phyloP scores from a whole-genome alignment of 2,329 filamentous ascomycete species.

The Paraconiothyrium brasiliense region DNA sequence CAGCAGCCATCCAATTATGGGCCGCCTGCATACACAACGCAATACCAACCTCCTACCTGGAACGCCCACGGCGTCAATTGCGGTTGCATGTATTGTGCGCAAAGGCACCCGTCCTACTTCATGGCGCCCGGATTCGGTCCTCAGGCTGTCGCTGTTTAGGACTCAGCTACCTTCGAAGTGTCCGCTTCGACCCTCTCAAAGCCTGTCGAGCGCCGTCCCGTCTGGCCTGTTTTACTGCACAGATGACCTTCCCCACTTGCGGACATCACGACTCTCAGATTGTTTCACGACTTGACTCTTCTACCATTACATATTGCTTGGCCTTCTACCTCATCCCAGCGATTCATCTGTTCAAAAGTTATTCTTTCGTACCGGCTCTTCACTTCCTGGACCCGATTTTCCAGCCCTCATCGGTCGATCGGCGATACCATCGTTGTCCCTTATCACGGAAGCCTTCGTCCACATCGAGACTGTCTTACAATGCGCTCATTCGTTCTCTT shows the following conservation, averaged over 20 bases:
- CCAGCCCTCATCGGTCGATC: conserved; percentile 27
- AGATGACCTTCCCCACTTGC: conserved; percentile 1
- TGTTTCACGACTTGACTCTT: conserved; percentile 36
- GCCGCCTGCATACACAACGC: conserved; percentile 43
- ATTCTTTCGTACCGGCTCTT: conserved; percentile 29
- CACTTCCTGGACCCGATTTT: conserved; percentile 24
- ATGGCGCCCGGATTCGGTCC: conserved; percentile 51
- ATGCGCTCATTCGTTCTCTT: conserved; percentile 36
- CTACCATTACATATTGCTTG: conserved; percentile 29
- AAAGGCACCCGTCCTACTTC: conserved; percentile 50
- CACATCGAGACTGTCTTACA: conserved; percentile 10
- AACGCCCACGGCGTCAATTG: conserved; percentile 50
- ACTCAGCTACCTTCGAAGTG: conserved; percentile 3
- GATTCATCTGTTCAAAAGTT: conserved; percentile 47
- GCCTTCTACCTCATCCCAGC: conserved; percentile 33
- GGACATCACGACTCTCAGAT: conserved; percentile 20
- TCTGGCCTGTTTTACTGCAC: not conserved
- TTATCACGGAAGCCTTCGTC: conserved; percentile 22
- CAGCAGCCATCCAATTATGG: conserved; percentile 47
- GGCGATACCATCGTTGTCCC: conserved; percentile 32
- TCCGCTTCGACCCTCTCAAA: conserved; percentile 8
- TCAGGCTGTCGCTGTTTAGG: conserved; percentile 49
- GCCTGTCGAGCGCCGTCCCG: conserved; percentile 16
- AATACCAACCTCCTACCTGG: conserved; percentile 50
- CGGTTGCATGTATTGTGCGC: conserved; percentile 50